Base-by-base conservation (phyloP, 139 green algal genomes). In the Axilococcus clingmanii region DNA sequence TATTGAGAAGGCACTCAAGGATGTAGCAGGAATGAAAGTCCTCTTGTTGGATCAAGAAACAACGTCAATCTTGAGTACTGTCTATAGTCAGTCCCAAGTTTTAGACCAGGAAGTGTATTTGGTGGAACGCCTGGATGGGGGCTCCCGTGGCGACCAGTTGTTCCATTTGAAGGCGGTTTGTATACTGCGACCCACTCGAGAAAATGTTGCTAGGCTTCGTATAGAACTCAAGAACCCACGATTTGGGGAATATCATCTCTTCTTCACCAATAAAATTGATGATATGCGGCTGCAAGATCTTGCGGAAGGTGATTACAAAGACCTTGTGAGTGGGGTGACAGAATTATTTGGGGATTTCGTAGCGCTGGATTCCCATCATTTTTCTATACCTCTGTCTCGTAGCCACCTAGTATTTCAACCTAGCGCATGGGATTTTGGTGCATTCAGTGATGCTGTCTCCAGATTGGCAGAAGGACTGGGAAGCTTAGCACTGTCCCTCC, bases 31-130 rank as follows among this genome's bases (percentile, higher is more conserved):
- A 35, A 94, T 94, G 77, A 97, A 97, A 35, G 85, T 79, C 1
- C 74, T 97, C 24, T 34, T 97, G 20, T 60, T 97, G 14, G 89
- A 97, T 57, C 69, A 72, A 23, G 89, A 96, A 17, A 97, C 89
- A 17, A 87, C 89, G 61, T 65, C 63, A 3, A 82, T 82, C 3
- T 63, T 86, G 16, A 79, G 63, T 38, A 84, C 74, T 0, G 76
- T 90, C n/a, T 86, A 82, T 52, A 88, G 79, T 28, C 75, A 94
- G 37, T 82, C 73, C n/a, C 90, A 97, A 38, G 85, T 97, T 32
- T 68, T 89, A 25, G 80, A 94, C 48, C 73, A 87, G 23, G 82
- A 89, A 52, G 87, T 96, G 9, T 91, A 94, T 57, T 73, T 94
- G 28, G 71, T 95, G n/a, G 84, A 97, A 69, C 48, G 64, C 3